Evolutionary conservation across 345 rosid genomes (phyloP).

Genomic region (Stellera chamaejasme): DNA sequence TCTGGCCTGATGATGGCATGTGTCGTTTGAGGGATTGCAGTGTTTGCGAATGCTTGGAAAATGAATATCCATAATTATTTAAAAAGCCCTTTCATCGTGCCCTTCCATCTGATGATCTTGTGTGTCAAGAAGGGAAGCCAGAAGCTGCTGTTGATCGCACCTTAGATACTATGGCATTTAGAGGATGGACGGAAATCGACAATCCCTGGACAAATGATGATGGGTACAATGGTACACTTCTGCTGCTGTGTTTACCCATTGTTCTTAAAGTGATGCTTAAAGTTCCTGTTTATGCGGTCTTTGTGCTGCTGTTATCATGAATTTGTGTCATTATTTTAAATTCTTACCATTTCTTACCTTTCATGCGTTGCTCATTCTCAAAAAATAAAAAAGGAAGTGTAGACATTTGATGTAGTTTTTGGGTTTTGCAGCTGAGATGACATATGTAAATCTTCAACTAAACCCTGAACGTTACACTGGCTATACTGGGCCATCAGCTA

Average conservation of each 20-base stretch:
- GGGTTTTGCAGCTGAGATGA: slow-evolving; percentile 62
- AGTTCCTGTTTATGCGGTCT: too few relatives aligned
- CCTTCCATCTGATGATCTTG: slow-evolving; percentile 52
- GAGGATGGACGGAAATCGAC: slow-evolving; percentile 83
- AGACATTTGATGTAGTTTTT: neutral
- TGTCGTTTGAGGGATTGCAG: slow-evolving; percentile 91
- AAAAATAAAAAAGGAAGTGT: too few relatives aligned
- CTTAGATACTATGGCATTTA: slow-evolving; percentile 59
- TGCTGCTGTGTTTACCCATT: slow-evolving; percentile 9
- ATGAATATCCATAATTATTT: slow-evolving; percentile 74
- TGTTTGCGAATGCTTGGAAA: slow-evolving; percentile 94
- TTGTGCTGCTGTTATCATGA: too few relatives aligned
- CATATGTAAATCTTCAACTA: slow-evolving; percentile 81
- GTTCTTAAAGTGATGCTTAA: neutral
- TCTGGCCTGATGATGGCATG: slow-evolving; percentile 98
- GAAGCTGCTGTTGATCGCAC: slow-evolving; percentile 87
- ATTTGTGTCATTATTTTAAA: too few relatives aligned
- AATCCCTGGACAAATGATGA: slow-evolving; percentile 98
- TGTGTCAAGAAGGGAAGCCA: slow-evolving; percentile 95
- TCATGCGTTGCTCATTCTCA: too few relatives aligned
- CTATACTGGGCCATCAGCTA: slow-evolving; percentile 77
- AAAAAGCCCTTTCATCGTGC: slow-evolving; percentile 43
- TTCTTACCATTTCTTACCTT: too few relatives aligned
- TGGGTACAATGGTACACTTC: slow-evolving; percentile 63
- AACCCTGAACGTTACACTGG: slow-evolving; percentile 93